A percentile compares a stretch with the other conserved stretches of the same genome.
Evolutionary conservation across 306 rosid species (phyloP).

Genomic region (Echinosophora koreensis): DNA sequence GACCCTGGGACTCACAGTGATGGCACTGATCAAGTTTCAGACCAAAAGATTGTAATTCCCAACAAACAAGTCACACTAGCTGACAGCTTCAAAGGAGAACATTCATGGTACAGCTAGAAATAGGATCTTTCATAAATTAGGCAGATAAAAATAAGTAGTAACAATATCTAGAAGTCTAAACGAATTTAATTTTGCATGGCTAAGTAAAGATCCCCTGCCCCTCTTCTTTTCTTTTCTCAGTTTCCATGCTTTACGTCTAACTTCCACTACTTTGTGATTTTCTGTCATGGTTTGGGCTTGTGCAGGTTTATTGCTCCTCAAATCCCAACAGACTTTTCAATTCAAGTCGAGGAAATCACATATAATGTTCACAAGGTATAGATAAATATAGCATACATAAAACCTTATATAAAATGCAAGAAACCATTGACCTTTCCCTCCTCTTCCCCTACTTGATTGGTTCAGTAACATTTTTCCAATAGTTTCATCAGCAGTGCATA

Average conservation of each 20-base stretch:
- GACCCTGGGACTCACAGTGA: constrained; percentile 50
- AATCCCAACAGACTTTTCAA: constrained; percentile 78
- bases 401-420: constrained; percentile 20
- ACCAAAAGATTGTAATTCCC: constrained; percentile 75
- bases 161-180: not conserved
- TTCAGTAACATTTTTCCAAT: constrained; percentile 12
- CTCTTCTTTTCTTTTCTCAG: constrained; percentile 11
- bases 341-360: constrained; percentile 74
- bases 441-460: constrained; percentile 1
- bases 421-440: constrained; percentile 24
- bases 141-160: not conserved
- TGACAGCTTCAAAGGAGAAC: constrained; percentile 63
- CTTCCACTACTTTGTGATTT: constrained; percentile 8
- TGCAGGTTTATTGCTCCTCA: constrained; percentile 88
- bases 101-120: constrained; percentile 62
- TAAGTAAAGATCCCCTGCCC: constrained; percentile 1
- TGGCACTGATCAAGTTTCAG: constrained; percentile 54
- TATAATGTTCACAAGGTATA: constrained; percentile 91
- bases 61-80: constrained; percentile 57
- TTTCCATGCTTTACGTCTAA: constrained; percentile 23
- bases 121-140: constrained; percentile 26
- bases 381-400: constrained; percentile 15
- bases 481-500: constrained; percentile 15
- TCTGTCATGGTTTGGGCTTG: constrained; percentile 35
- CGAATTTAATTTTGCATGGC: constrained; percentile 24